Evolutionary conservation across 371 early-diverging fungal genomes (phyloP), one percentile per base, ranked within the genome.

Genomic region (Mortierella sp.): DNA sequence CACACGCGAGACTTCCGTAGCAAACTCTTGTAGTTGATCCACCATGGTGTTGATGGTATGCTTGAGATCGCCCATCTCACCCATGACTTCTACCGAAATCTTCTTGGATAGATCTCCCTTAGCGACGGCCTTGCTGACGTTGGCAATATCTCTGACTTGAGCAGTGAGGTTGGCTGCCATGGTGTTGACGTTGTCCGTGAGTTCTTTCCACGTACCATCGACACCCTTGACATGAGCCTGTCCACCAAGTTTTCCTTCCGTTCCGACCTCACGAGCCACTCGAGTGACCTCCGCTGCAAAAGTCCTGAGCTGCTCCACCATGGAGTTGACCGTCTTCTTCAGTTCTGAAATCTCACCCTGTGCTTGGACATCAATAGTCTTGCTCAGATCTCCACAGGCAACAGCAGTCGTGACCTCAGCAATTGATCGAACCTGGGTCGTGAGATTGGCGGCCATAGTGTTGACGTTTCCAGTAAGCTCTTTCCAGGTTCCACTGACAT

Each of bases 261-360:
- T 84, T 4, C 86, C 87, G 28, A 86, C 86, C 60, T 86, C 85
- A 8, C 64, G 57, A 0, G 84, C 80, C 2, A 87, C 85, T 12
- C 91, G 83, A 0, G 90, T 85, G 0, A 90, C 90, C 60, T 90
- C 88, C 0, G 82, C 64, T 7, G 87, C 85, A 71, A 89, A 89
- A 1, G 81, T 81, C 34, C 81, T 71, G 7, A 89, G 60, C 58
- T 86, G 87, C 30, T 84, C 88, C 28, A 87, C 66, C 55, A 59
- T 86, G 79, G 48, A 83, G 81, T 24, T 78, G 80, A 84, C 75
- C 0, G 83, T 79, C 1, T 81, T 80, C 47, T 80, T 82, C 31
- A 84, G 66, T 53, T 82, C 84, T 8, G 60, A 51, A 41, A 81
- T 76, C 52, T 81, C 81, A 47, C 81, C 81, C 42, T 82, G 81